Conservation (phyloP, 305 asterid species). For the Fraxinus dipetala region DNA sequence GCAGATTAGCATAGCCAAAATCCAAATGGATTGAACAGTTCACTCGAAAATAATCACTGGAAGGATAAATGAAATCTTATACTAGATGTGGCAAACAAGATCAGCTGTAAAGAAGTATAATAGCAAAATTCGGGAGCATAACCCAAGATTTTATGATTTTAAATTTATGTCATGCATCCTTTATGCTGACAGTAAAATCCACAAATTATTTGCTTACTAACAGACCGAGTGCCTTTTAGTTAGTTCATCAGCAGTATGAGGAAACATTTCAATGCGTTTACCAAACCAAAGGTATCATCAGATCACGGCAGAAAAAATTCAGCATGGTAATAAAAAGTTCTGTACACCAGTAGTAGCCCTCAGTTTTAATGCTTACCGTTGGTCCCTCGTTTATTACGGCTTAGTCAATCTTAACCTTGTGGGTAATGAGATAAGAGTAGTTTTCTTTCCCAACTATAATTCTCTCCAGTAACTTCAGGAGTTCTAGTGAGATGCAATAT, state of each 20-base stretch:
- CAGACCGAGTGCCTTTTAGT: not conserved
- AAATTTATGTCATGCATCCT: not conserved
- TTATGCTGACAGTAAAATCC: not conserved
- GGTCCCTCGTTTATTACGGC: not conserved
- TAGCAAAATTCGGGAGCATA: not conserved
- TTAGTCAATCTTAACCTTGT: not conserved
- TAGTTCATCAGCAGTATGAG: not conserved
- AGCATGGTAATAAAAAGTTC: not conserved
- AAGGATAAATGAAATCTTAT: not conserved
- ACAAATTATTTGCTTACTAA: not conserved
- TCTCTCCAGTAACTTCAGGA: not conserved
- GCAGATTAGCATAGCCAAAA: constrained; percentile 6
- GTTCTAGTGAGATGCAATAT: not conserved
- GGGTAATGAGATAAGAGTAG: not conserved
- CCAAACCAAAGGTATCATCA: not conserved
- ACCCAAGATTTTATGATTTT: not conserved
- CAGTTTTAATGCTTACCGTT: not conserved
- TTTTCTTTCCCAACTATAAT: not conserved
- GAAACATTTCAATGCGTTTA: not conserved
- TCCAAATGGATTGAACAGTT: not conserved
- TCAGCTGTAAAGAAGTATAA: not conserved
- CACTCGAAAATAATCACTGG: not conserved
- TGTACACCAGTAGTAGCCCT: not conserved
- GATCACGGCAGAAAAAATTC: not conserved
- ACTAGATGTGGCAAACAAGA: not conserved